These are phyloP conservation scores for Populus simonii DNA, from an alignment of 345 rosid genomes.

Conservation along the genomic window DNA sequence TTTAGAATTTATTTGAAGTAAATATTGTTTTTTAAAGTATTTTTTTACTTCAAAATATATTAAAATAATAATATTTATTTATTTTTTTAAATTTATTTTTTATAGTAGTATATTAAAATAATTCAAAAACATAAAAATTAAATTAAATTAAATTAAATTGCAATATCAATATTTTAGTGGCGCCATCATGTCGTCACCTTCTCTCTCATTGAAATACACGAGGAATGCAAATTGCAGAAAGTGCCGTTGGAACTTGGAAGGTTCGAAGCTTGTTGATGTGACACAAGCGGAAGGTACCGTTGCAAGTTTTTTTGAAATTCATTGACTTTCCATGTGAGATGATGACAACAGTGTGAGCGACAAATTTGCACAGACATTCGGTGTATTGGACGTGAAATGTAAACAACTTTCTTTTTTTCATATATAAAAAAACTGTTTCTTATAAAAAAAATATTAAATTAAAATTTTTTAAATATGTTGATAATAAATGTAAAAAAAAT, in stretches of 20 bases:
- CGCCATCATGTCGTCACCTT: not conserved
- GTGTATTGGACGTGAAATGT: too few species aligned
- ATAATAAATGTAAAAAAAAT: too few species aligned
- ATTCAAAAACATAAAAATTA: too few species aligned
- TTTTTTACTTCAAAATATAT: too few species aligned
- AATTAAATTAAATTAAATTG: not conserved
- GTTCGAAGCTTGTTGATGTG: not conserved
- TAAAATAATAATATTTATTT: too few species aligned
- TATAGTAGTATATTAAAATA: fast-evolving
- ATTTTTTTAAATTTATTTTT: too few species aligned
- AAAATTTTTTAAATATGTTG: too few species aligned
- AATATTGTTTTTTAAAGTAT: too few species aligned
- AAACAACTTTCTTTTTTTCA: too few species aligned
- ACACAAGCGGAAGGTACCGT: slow-evolving; percentile 16
- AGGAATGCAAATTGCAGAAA: not conserved
- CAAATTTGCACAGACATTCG: not conserved
- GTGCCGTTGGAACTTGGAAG: slow-evolving; percentile 18
- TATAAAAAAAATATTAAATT: too few species aligned
- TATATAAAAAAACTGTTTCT: too few species aligned
- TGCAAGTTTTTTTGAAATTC: not conserved
- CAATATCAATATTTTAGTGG: not conserved
- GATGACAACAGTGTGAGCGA: not conserved
- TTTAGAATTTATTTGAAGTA: too few species aligned
- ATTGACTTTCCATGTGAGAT: not conserved
- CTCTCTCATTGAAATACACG: not conserved